These are phyloP conservation scores for Trichoderma atrobrunneum DNA, from an alignment of 2,329 filamentous ascomycete species.

Conservation along the genomic window DNA sequence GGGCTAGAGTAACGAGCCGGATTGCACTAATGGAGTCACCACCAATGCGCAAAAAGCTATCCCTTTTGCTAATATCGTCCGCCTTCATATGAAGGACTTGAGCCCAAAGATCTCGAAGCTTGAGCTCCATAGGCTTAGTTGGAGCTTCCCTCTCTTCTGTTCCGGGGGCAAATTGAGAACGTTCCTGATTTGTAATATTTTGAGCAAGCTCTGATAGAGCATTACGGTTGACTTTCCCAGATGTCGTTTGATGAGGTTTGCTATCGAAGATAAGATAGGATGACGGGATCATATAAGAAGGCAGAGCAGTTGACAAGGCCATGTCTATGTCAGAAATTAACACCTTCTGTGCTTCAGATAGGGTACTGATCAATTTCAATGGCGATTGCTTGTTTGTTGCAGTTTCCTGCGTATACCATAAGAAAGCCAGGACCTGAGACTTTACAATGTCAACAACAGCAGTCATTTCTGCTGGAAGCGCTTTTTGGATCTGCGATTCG, in stretches of 20 bases:
- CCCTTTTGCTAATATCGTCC: conserved; percentile 6
- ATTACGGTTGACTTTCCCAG: conserved; percentile 21
- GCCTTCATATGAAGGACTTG: not conserved
- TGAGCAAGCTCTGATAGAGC: not conserved
- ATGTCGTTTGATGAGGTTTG: conserved; percentile 20
- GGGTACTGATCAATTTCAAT: not conserved
- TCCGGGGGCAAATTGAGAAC: not conserved
- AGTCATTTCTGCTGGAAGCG: not conserved
- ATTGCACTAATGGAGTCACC: conserved; percentile 20
- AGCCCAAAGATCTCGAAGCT: conserved; percentile 12
- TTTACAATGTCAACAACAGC: conserved; percentile 9
- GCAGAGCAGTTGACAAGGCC: conserved; percentile 11
- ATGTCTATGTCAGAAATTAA: conserved; percentile 17
- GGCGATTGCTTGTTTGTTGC: not conserved
- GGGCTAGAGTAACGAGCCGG: not conserved
- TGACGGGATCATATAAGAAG: conserved; percentile 24
- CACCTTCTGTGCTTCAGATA: conserved; percentile 12
- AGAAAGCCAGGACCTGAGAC: not conserved
- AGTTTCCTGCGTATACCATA: not conserved
- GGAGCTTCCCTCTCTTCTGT: not conserved
- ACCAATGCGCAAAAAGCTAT: conserved; percentile 17
- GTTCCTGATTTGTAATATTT: not conserved
- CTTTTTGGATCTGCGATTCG: not conserved
- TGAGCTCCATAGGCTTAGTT: conserved; percentile 5
- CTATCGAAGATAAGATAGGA: conserved; percentile 21